Evolutionary conservation across 2,329 filamentous ascomycete genomes (phyloP).

Genomic region (Herpomyces periplanetae): DNA sequence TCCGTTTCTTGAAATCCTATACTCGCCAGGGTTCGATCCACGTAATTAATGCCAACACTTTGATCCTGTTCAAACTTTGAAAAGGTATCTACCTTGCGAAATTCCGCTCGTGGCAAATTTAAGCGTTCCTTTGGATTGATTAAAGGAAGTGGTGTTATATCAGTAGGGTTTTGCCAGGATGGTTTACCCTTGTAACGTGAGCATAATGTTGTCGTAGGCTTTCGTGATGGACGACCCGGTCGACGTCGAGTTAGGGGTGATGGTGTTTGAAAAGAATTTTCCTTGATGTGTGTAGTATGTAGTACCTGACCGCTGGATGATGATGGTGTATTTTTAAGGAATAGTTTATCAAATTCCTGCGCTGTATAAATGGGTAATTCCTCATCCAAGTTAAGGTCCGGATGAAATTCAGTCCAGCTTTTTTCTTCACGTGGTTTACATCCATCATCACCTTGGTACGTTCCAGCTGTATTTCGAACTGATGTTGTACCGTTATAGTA

Average conservation of each 20-base stretch:
- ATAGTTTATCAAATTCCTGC: constrained; percentile 43
- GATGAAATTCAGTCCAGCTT: constrained; percentile 91
- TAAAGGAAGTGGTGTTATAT: constrained; percentile 32
- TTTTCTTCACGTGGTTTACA: constrained; percentile 92
- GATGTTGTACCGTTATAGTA: too few relatives aligned
- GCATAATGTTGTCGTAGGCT: constrained; percentile 18
- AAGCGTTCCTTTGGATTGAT: constrained; percentile 43
- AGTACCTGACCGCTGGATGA: constrained; percentile 7
- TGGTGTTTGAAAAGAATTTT: too few relatives aligned
- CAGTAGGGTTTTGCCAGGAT: constrained; percentile 17
- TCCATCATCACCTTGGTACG: too few relatives aligned
- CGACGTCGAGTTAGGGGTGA: constrained; percentile 14
- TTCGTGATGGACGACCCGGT: constrained; percentile 22
- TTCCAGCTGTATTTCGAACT: too few relatives aligned
- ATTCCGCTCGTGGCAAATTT: constrained; percentile 33
- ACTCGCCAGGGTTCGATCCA: constrained; percentile 80
- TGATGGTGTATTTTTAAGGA: constrained; percentile 11
- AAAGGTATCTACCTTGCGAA: constrained; percentile 38
- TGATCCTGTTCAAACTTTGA: constrained; percentile 45
- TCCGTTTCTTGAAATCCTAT: constrained; percentile 88
- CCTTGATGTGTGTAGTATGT: constrained; percentile 2
- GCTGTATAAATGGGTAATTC: constrained; percentile 38
- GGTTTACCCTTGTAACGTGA: constrained; percentile 17
- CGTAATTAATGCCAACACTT: constrained; percentile 51
- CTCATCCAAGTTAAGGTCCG: constrained; percentile 56